Evolutionary conservation across 2,329 filamentous ascomycete species (phyloP).

Genomic region (Rhexocercosporidium sp.): DNA sequence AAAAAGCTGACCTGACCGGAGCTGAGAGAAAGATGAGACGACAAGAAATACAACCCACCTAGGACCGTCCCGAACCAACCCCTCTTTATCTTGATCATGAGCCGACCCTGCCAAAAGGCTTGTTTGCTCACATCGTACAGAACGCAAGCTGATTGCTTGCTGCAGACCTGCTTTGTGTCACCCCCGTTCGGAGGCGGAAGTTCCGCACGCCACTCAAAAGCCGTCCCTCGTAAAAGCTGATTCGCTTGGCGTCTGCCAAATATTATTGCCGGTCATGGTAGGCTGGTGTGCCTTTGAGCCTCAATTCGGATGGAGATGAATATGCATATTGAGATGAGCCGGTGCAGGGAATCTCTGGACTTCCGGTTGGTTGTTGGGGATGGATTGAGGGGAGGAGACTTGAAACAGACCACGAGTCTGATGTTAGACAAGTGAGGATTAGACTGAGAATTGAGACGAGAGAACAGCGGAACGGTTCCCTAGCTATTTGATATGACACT

Average conservation of each 20-base stretch:
- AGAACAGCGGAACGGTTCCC: not conserved
- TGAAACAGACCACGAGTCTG: not conserved
- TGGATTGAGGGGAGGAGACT: not conserved
- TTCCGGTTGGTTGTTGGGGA: not conserved
- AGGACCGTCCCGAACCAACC: not conserved
- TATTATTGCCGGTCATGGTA: not conserved
- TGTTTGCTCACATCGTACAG: conserved; percentile 2
- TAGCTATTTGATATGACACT: not conserved
- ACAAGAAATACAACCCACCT: not conserved
- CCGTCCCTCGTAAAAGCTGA: not conserved
- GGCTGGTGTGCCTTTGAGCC: not conserved
- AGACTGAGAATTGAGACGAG: not conserved
- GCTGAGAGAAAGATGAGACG: not conserved
- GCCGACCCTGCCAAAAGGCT: not conserved
- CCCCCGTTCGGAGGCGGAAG: not conserved
- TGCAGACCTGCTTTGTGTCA: not conserved
- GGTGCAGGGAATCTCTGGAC: not conserved
- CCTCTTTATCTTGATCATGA: not conserved
- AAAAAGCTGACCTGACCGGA: not conserved
- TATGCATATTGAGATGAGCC: not conserved
- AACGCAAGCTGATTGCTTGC: not conserved
- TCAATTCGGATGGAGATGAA: not conserved
- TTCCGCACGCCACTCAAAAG: not conserved
- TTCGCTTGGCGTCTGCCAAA: not conserved
- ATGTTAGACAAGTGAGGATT: not conserved